Conservation (phyloP, 2,329 filamentous ascomycete genomes). For the Polychaeton citri region DNA sequence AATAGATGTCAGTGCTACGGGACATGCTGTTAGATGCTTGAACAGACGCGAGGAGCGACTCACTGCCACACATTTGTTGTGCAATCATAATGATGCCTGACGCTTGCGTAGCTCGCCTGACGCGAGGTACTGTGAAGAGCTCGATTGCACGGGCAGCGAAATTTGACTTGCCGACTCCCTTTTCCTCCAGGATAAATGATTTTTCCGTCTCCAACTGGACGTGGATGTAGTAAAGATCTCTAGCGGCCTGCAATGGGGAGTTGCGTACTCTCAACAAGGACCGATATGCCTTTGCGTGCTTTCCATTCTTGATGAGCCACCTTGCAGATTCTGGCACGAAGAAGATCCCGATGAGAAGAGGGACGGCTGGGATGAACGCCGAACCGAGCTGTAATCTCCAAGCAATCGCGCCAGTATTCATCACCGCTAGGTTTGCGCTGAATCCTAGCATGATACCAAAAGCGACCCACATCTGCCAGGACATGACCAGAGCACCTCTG, state of each 20-base stretch:
- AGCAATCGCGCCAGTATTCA: conserved; percentile 12
- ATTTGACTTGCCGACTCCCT: conserved; percentile 23
- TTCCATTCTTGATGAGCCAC: conserved; percentile 38
- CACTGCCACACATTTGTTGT: conserved; percentile 23
- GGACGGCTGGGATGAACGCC: conserved; percentile 34
- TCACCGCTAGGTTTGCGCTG: conserved; percentile 24
- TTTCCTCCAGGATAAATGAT: too few relatives aligned
- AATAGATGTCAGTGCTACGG: not conserved
- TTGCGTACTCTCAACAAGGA: conserved; percentile 37
- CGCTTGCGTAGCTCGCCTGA: conserved; percentile 28
- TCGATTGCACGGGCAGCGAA: conserved; percentile 34
- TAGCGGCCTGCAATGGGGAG: conserved; percentile 39
- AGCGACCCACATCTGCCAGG: conserved; percentile 36
- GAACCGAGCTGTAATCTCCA: conserved; percentile 36
- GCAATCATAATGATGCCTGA: conserved; percentile 24
- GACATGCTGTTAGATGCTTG: not conserved
- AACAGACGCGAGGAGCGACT: too few relatives aligned
- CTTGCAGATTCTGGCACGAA: conserved; percentile 31
- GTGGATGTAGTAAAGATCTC: conserved; percentile 41
- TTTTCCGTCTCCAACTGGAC: conserved; percentile 22
- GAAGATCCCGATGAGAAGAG: conserved; percentile 30
- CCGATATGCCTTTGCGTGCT: conserved; percentile 32
- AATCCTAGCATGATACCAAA: conserved; percentile 53
- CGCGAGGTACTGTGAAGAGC: conserved; percentile 34
- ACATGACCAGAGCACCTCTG: conserved; percentile 44